Conservation (phyloP, 768 basidiomycete genomes). For the Boletus pseudo-olivaceus region DNA sequence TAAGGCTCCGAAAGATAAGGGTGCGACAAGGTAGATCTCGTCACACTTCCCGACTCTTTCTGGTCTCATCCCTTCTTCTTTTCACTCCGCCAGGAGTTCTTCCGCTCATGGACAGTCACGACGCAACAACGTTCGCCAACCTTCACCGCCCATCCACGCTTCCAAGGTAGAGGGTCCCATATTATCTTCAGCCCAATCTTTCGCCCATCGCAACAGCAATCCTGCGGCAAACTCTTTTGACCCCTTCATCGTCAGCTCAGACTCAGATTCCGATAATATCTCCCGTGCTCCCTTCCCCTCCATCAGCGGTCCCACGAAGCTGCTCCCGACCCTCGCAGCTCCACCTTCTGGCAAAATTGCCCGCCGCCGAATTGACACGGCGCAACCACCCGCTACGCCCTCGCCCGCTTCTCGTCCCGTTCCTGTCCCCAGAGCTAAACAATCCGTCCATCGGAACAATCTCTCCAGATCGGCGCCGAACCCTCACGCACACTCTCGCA, state of each 20-base stretch:
- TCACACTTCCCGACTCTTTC: neutral
- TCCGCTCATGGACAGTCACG: slow-evolving; percentile 44
- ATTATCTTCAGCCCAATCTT: slow-evolving; percentile 20
- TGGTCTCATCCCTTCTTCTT: slow-evolving; percentile 6
- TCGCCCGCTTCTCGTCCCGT: slow-evolving; percentile 42
- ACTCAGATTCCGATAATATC: slow-evolving; percentile 37
- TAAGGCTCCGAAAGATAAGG: slow-evolving; percentile 44
- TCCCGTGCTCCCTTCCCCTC: slow-evolving; percentile 33
- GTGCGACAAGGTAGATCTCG: slow-evolving; percentile 37
- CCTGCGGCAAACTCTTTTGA: slow-evolving; percentile 41
- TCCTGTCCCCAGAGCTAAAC: slow-evolving; percentile 42
- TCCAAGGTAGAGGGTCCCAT: slow-evolving; percentile 64
- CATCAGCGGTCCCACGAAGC: slow-evolving; percentile 17
- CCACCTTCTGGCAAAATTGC: slow-evolving; percentile 56
- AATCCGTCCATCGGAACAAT: slow-evolving; percentile 18
- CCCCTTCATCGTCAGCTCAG: slow-evolving; percentile 48
- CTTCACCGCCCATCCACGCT: slow-evolving; percentile 57
- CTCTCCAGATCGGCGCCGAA: slow-evolving; percentile 54
- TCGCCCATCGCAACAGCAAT: slow-evolving; percentile 27
- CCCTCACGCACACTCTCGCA: slow-evolving; percentile 32
- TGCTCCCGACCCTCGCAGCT: slow-evolving; percentile 40
- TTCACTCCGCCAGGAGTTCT: slow-evolving; percentile 35
- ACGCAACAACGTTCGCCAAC: slow-evolving; percentile 56
- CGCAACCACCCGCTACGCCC: slow-evolving; percentile 33
- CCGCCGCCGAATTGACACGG: slow-evolving; percentile 48